Evolutionary conservation across 345 rosid genomes (phyloP).

Genomic region (Streptanthus diversifolius): DNA sequence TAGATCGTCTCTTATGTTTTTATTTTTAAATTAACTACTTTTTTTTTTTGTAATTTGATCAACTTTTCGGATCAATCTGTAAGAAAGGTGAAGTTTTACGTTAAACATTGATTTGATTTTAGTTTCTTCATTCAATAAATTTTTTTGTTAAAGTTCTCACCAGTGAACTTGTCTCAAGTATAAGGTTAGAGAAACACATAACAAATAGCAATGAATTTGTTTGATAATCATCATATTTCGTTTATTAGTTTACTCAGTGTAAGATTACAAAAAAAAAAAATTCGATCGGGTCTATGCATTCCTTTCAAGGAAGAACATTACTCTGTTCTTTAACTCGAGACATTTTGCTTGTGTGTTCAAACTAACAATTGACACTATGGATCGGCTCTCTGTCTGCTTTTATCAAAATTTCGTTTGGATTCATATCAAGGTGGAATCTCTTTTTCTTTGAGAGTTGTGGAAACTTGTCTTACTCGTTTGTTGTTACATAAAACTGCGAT

Average conservation of each 20-base stretch:
- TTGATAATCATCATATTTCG: background rate
- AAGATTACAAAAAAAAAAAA: too few species aligned
- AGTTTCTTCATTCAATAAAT: background rate
- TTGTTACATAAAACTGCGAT: background rate
- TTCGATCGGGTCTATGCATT: background rate
- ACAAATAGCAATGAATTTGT: background rate
- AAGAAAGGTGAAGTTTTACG: background rate
- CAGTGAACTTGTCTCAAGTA: background rate
- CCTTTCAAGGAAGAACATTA: background rate
- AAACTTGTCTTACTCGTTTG: background rate
- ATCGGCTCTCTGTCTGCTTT: background rate
- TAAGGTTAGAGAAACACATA: background rate
- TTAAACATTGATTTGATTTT: background rate
- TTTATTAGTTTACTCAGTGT: background rate
- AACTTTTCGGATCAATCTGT: constrained; percentile 15
- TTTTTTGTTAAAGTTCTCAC: background rate
- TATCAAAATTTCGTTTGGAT: background rate
- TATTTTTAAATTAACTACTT: background rate
- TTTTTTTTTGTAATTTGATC: background rate
- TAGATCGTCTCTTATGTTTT: background rate
- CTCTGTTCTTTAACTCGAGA: too few species aligned
- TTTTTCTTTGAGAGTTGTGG: background rate
- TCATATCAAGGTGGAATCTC: background rate
- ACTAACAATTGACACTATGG: background rate
- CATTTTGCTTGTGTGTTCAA: background rate